phyloP scores from a whole-genome alignment of 2,329 filamentous ascomycete species.

The Sphaerulina musiva region DNA sequence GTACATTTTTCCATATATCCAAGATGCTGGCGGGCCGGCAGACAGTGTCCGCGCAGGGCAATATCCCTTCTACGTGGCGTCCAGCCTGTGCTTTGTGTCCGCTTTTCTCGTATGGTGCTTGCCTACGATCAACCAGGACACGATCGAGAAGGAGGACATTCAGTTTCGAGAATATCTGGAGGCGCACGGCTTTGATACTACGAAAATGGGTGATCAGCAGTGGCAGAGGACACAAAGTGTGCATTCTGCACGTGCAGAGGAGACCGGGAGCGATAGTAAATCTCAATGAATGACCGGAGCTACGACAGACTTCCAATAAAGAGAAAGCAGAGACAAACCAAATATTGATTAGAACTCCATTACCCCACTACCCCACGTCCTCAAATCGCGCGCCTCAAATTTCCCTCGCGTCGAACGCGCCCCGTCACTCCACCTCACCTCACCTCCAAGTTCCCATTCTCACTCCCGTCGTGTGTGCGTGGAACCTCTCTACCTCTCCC shows the following conservation, averaged over 20 bases:
- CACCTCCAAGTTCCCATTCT: background rate
- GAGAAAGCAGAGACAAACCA: too few species aligned
- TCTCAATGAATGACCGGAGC: background rate
- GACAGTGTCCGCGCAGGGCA: constrained; percentile 56
- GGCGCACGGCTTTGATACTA: constrained; percentile 66
- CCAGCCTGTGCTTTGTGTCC: constrained; percentile 67
- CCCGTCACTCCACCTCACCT: background rate
- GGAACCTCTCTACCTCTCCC: too few species aligned
- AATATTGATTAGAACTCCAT: too few species aligned
- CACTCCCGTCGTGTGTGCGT: too few species aligned
- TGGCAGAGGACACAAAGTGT: constrained; percentile 8
- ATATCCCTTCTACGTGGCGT: constrained; percentile 85
- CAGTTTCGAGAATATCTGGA: constrained; percentile 69
- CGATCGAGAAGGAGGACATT: constrained; percentile 69
- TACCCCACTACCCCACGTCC: too few species aligned
- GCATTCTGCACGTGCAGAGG: constrained; percentile 1
- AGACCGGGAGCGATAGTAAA: background rate
- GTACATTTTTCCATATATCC: constrained; percentile 63
- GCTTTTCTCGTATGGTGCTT: constrained; percentile 62
- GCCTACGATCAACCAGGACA: constrained; percentile 75
- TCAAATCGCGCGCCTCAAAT: too few species aligned
- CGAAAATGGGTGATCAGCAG: constrained; percentile 25
- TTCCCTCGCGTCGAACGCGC: too few species aligned
- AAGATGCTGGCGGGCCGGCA: constrained; percentile 50
- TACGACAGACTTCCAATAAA: too few species aligned